A percentile compares a stretch with the other conserved stretches of the same genome.
Conservation (phyloP, 306 rosid species). For the Rubus parviflorus region DNA sequence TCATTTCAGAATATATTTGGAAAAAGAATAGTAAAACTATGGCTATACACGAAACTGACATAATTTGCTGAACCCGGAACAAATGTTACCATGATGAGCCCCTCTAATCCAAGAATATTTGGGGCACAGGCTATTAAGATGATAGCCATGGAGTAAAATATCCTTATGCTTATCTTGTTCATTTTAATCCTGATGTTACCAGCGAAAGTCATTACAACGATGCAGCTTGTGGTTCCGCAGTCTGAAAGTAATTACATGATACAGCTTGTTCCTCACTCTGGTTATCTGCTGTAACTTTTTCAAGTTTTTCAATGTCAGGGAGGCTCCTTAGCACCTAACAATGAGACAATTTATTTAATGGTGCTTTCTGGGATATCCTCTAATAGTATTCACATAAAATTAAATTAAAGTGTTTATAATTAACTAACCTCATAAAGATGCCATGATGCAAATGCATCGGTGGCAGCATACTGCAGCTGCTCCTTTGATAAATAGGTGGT, state of each 20-base stretch:
- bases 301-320: constrained; percentile 39
- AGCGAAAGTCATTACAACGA: background rate
- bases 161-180: background rate
- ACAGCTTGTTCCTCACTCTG: constrained; percentile 21
- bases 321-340: constrained; percentile 56
- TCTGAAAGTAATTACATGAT: constrained; percentile 9
- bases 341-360: background rate
- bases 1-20: background rate
- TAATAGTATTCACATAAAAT: background rate
- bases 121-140: background rate
- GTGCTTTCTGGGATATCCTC: background rate
- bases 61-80: background rate
- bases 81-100: background rate
- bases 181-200: background rate
- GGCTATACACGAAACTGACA: background rate
- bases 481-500: constrained; percentile 50
- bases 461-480: constrained; percentile 86
- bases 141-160: background rate
- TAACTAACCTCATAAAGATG: constrained; percentile 65
- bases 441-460: constrained; percentile 89
- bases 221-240: background rate
- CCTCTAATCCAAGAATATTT: background rate
- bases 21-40: background rate
- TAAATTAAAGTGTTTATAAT: background rate
- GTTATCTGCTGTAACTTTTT: constrained; percentile 20